These are phyloP conservation scores for Beauveria scarabaeidicola DNA, from an alignment of 2,329 filamentous ascomycete species.

Conservation along the genomic window DNA sequence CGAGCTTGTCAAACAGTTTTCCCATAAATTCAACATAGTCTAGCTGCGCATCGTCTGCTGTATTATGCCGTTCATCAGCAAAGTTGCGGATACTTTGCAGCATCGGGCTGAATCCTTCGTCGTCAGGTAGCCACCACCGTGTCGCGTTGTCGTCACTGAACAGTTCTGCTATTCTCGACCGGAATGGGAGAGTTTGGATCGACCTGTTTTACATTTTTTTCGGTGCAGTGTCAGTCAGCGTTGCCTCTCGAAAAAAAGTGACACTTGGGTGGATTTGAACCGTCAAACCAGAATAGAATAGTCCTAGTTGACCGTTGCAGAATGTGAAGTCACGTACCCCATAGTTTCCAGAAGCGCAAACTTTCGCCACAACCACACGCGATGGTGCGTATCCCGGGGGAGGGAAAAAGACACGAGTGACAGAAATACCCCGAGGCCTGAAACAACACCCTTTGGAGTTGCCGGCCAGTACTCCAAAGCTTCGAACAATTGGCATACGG, in stretches of 20 bases:
- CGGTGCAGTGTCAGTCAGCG: not conserved
- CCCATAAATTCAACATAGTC: conserved; percentile 68
- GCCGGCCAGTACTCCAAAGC: conserved; percentile 64
- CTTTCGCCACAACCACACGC: conserved; percentile 71
- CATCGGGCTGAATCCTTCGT: conserved; percentile 65
- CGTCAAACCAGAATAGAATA: not conserved
- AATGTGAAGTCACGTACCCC: conserved; percentile 50
- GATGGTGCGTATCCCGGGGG: conserved; percentile 63
- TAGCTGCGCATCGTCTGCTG: conserved; percentile 45
- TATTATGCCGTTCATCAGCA: conserved; percentile 65
- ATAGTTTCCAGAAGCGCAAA: conserved; percentile 69
- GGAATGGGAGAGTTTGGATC: conserved; percentile 68
- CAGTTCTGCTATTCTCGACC: conserved; percentile 64
- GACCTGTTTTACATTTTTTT: conserved; percentile 47
- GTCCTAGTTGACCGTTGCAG: not conserved
- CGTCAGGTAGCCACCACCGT: conserved; percentile 84
- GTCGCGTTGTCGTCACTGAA: conserved; percentile 65
- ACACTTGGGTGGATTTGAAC: not conserved
- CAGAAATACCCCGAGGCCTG: conserved; percentile 67
- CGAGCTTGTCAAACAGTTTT: conserved; percentile 59
- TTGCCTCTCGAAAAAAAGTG: not conserved
- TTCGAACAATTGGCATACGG: conserved; percentile 71
- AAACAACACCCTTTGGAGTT: conserved; percentile 59
- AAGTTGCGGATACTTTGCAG: conserved; percentile 72
- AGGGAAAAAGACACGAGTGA: conserved; percentile 71